phyloP scores from a whole-genome alignment of 805 yeast genomes.

The Metschnikowia anglica region DNA sequence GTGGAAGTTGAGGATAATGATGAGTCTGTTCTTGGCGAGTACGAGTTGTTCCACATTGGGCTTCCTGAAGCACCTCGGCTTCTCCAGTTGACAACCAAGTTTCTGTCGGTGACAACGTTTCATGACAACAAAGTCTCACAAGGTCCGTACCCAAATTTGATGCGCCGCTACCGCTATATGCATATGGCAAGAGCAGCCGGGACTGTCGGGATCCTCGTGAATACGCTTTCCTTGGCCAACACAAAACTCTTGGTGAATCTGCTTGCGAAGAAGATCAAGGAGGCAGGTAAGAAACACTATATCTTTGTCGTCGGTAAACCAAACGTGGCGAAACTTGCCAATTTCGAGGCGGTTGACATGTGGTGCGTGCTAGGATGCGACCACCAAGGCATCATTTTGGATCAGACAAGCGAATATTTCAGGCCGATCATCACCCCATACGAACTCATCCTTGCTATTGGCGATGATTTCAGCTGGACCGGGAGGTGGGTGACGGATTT shows the following conservation, averaged over 20 bases:
- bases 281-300: slow-evolving; percentile 87
- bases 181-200: slow-evolving; percentile 88
- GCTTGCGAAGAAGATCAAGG: slow-evolving; percentile 58
- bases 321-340: slow-evolving; percentile 93
- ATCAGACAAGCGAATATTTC: slow-evolving; percentile 73
- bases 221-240: slow-evolving; percentile 79
- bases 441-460: slow-evolving; percentile 79
- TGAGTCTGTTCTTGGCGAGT: slow-evolving; percentile 40
- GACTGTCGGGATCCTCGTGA: slow-evolving; percentile 86
- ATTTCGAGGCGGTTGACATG: slow-evolving; percentile 88
- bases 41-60: slow-evolving; percentile 66
- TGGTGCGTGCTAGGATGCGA: slow-evolving; percentile 97
- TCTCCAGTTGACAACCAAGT: slow-evolving; percentile 71
- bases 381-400: slow-evolving; percentile 86
- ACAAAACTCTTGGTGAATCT: slow-evolving; percentile 65
- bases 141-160: slow-evolving; percentile 76
- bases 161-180: slow-evolving; percentile 83
- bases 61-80: slow-evolving; percentile 77
- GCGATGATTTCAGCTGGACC: slow-evolving; percentile 79
- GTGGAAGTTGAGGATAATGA: slow-evolving; percentile 24
- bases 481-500: slow-evolving; percentile 92
- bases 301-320: slow-evolving; percentile 97
- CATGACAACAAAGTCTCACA: slow-evolving; percentile 42
- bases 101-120: slow-evolving; percentile 50
- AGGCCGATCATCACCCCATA: slow-evolving; percentile 94